These are phyloP conservation scores for Fusarium nisikadoi DNA, from an alignment of 2,329 filamentous ascomycete species.

Conservation along the genomic window DNA sequence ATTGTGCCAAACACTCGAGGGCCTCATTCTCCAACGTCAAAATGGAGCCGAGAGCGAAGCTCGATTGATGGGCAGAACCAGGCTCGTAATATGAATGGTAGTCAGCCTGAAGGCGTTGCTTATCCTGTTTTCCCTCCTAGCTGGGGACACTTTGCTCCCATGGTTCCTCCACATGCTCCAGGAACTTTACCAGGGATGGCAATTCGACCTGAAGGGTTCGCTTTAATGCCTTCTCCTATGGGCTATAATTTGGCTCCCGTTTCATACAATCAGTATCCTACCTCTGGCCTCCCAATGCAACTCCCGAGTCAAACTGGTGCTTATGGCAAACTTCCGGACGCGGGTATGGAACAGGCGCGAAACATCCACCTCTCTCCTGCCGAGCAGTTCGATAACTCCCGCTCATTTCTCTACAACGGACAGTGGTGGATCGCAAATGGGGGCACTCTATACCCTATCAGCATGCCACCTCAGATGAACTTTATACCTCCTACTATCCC, in stretches of 20 bases:
- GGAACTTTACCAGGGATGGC: constrained; percentile 47
- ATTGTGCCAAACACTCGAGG: constrained; percentile 73
- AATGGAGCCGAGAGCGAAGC: constrained; percentile 58
- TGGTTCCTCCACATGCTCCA: constrained; percentile 48
- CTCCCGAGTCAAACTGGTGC: constrained; percentile 31
- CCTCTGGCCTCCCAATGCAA: constrained; percentile 27
- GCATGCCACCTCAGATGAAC: constrained; percentile 31
- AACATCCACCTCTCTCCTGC: constrained; percentile 52
- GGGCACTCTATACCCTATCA: constrained; percentile 40
- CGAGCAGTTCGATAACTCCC: constrained; percentile 58
- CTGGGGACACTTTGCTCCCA: constrained; percentile 45
- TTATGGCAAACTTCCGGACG: constrained; percentile 47
- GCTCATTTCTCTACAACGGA: constrained; percentile 58
- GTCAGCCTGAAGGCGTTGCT: constrained; percentile 33
- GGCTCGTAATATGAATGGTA: constrained; percentile 34
- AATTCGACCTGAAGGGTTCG: constrained; percentile 46
- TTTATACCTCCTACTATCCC: constrained; percentile 44
- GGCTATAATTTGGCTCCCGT: constrained; percentile 49
- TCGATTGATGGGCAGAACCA: constrained; percentile 35
- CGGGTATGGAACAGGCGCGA: constrained; percentile 47
- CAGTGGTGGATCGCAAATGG: constrained; percentile 55
- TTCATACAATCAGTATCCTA: constrained; percentile 38
- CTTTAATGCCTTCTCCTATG: constrained; percentile 55
- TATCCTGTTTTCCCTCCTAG: constrained; percentile 44
- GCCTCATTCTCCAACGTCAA: constrained; percentile 62